phyloP scores from a whole-genome alignment of 192 early-diverging fungal genomes.

The Spinellus fusiger region DNA sequence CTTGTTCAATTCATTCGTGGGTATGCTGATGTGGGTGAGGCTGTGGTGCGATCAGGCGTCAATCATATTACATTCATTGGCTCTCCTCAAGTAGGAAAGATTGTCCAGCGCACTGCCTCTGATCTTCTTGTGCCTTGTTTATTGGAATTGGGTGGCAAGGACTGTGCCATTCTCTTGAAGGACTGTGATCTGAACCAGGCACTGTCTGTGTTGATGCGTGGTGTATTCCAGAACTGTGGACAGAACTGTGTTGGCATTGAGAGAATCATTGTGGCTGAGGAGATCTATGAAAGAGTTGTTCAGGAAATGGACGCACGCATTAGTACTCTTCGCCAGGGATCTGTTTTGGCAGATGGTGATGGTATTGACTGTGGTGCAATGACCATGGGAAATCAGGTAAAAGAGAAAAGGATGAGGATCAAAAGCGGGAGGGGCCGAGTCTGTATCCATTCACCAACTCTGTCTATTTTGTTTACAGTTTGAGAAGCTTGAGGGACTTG shows the following conservation, averaged over 20 bases:
- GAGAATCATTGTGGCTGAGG: constrained; percentile 70
- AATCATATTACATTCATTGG: constrained; percentile 87
- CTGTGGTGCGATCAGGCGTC: constrained; percentile 57
- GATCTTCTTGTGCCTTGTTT: constrained; percentile 71
- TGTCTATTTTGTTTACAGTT: no score
- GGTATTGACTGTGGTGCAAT: constrained; percentile 79
- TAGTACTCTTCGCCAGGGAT: constrained; percentile 58
- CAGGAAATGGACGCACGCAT: constrained; percentile 55
- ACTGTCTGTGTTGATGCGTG: constrained; percentile 71
- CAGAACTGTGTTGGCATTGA: constrained; percentile 91
- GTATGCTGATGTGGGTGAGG: constrained; percentile 75
- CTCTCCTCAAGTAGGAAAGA: constrained; percentile 73
- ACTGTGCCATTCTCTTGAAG: constrained; percentile 74
- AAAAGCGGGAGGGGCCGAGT: background rate
- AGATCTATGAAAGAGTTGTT: constrained; percentile 63
- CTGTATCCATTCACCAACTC: background rate
- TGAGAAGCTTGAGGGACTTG: constrained; percentile 52
- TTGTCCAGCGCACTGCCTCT: constrained; percentile 70
- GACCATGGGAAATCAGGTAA: constrained; percentile 65
- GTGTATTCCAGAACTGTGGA: constrained; percentile 81
- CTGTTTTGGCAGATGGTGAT: constrained; percentile 58
- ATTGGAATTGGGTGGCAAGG: constrained; percentile 90
- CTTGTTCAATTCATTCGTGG: constrained; percentile 77
- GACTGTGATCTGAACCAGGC: constrained; percentile 65
- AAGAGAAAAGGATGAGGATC: background rate